Base-by-base conservation (phyloP, 192 early-diverging fungal species). In the Umbelopsis vinacea region DNA sequence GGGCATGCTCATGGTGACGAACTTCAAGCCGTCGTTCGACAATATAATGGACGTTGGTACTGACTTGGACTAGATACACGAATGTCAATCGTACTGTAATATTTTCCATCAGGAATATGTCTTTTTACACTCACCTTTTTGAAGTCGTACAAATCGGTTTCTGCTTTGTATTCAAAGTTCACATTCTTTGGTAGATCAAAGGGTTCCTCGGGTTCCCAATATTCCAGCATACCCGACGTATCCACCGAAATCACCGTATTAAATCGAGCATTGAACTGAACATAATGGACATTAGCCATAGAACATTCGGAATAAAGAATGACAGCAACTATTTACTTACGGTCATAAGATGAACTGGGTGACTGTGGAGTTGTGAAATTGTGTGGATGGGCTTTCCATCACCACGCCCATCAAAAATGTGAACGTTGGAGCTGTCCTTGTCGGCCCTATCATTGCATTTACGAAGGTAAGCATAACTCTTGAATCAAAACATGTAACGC, bases 91-190 rank as follows among this genome's bases (percentile, higher is more conserved):
- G 12, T 14, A 3, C 29, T 29, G 29, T 1, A 29, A 29, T 3
- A 29, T 3, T 29, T 29, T 29, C 29, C 29, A 29, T 29, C 1
- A 29, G 29, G 29, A 29, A 29, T 29, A 29, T 29, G 29, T 3
- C 29, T 29, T 29, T 29, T 29, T 29, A 29, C 3, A 24, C 38
- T 15, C 69, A 93, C 91, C 82, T 98, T 99, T 81, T 94, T 93
- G 72, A 97, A 99, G 73, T 96, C 95, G 76, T 96, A 99, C 48
- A 99, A 80, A 84, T 98, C 95, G 0, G 97, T 99, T 47, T 99
- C 92, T 17, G 90, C 88, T 83, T 99, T 99, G 75, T 91, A 90
- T 60, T 87, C 84, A 80, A 96, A 99, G 4, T 76, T 83, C 7
- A 95, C 76, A 0, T 76, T 81, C 33, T 83, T 77, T 0, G 92